Evolutionary conservation across 2,329 filamentous ascomycete genomes (phyloP), one percentile per base, ranked within the genome.

Genomic region (Rutstroemia sp.): DNA sequence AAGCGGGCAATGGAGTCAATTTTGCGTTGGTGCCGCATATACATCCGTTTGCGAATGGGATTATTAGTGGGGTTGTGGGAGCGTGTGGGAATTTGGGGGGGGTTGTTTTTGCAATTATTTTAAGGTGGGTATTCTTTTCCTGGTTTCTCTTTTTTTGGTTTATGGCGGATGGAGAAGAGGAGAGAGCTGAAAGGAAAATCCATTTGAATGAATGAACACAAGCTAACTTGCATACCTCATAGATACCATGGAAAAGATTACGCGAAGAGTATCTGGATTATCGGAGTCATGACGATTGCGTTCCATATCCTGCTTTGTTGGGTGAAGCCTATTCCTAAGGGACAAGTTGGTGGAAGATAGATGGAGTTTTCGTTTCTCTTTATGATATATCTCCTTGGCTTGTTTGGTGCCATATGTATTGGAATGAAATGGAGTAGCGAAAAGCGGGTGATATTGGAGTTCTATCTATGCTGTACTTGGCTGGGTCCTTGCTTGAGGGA

Each of bases 11-110:
- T 68, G 92, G 92, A 0, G 84, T 89, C 42, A 94, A 89, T 73
- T 96, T 94, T 71, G 83, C 89, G 0, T 78, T 96, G 5, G 86
- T 96, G 23, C 90, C 91, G 3, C 92, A 96, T 68, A 86, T 95
- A 1, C 87, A 92, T 54, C 71, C 89, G 1, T 80, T 79, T 59
- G 88, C 89, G 58, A 96, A 95, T 70, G 91, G 89, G 70, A 73
- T 65, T 25, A 79, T 96, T 6, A 88, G 86, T 1, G 91, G 91
- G 12, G 75, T 88, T 38, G 86, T 89, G 0, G 92, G 92, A 9
- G 90, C 87, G 0, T 77, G 81, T 8, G 91, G 92, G 1, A 96
- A 96, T 66, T 71, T 96, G 9, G 92, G 92, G 4, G 92, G 92
- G 12, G 83, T 96, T 51, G 71, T 95, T 49, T 95, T 94, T 66